Evolutionary conservation across 805 yeast species (phyloP).

Genomic region (Saturnispora sanitii): DNA sequence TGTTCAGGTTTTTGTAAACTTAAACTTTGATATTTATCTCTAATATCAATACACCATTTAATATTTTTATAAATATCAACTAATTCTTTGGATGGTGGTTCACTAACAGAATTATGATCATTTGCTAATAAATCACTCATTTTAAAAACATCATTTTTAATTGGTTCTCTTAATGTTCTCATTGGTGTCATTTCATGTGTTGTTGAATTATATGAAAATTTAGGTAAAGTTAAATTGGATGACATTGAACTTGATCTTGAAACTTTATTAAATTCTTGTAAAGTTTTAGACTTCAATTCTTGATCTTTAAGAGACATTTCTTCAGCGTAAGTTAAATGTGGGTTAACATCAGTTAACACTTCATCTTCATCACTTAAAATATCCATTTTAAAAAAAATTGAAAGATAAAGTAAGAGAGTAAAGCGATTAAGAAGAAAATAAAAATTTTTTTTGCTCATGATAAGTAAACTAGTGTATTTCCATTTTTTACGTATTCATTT

Average conservation of each 20-base stretch:
- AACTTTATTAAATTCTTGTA: conserved; percentile 33
- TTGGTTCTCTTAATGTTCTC: conserved; percentile 14
- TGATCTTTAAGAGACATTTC: conserved; percentile 55
- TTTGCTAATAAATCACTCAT: conserved; percentile 38
- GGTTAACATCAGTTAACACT: conserved; percentile 13
- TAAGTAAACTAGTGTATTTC: too few species aligned
- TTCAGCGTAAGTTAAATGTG: conserved; percentile 58
- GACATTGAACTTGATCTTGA: conserved; percentile 21
- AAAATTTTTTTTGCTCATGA: background rate
- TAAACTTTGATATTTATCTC: conserved; percentile 62
- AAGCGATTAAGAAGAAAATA: background rate
- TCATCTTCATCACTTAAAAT: conserved; percentile 11
- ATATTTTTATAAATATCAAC: conserved; percentile 54
- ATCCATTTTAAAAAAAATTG: background rate
- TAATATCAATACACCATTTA: conserved; percentile 54
- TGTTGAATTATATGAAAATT: conserved; percentile 22
- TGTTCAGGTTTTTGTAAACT: conserved; percentile 66
- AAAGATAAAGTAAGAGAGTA: background rate
- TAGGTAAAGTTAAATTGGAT: conserved; percentile 13
- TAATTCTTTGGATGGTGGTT: conserved; percentile 59
- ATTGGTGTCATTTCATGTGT: conserved; percentile 19
- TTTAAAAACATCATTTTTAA: conserved; percentile 24
- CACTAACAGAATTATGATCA: conserved; percentile 40
- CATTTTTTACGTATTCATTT: too few species aligned
- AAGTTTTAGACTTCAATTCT: conserved; percentile 55